phyloP scores from a whole-genome alignment of 345 rosid species.

The Moricandia moricandioides region DNA sequence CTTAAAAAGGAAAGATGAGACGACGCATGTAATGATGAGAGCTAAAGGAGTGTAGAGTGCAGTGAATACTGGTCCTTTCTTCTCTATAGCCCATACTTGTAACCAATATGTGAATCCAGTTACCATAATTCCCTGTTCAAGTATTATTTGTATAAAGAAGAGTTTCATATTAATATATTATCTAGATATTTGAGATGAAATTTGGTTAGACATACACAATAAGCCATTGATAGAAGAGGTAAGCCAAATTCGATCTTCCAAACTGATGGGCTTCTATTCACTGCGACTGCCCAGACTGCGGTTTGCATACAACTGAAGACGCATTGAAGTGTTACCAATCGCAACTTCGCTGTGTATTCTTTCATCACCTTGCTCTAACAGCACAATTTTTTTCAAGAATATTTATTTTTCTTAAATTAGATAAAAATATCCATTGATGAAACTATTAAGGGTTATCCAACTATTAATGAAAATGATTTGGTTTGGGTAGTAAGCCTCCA shows the following conservation, averaged over 20 bases:
- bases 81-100: conserved; percentile 84
- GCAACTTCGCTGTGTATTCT: conserved; percentile 67
- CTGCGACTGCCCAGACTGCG: conserved; percentile 56
- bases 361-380: conserved; percentile 43
- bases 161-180: neutral
- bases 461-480: neutral
- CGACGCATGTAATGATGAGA: conserved; percentile 62
- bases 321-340: conserved; percentile 72
- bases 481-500: neutral
- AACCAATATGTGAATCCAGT: conserved; percentile 75
- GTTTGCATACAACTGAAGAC: conserved; percentile 73
- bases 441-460: neutral
- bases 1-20: conserved; percentile 67
- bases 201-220: conserved; percentile 53
- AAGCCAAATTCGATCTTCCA: conserved; percentile 80
- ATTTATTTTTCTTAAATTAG: neutral
- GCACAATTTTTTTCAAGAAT: neutral
- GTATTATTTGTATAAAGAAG: neutral
- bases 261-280: conserved; percentile 55
- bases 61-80: conserved; percentile 84
- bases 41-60: conserved; percentile 79
- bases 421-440: neutral
- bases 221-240: conserved; percentile 70
- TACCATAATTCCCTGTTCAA: conserved; percentile 65
- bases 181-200: neutral